Evolutionary conservation across 1,284 basidiomycete species (phyloP), one percentile per base, ranked within the genome.

Genomic region (Blastosporella zonata): DNA sequence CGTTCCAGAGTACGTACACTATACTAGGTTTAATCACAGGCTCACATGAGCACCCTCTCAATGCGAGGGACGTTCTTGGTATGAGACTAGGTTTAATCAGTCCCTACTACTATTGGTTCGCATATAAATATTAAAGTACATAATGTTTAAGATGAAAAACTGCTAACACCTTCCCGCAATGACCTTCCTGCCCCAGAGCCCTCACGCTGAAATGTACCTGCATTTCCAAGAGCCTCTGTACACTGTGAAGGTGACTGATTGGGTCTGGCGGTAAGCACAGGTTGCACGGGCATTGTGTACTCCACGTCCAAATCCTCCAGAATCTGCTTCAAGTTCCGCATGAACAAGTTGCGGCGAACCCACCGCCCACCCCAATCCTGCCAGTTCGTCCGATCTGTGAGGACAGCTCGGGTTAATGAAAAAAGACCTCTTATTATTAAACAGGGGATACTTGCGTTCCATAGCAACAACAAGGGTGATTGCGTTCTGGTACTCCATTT

Each of bases 321-420:
- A 13, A 82, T 64, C 3, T 68, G 73, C 66, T 87, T 89, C 47
- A 90, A 71, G 58, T 84, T 67, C 45, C 82, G 77, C 84, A 90
- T 88, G 64, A 89, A 86, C 22, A 66, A 70, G 9, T 78, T 89
- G 53, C 85, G 80, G 37, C 85, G 78, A 8, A 68, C 71, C 85
- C 84, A 91, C 48, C 89, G 75, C 10, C 79, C 87, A 45, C 86
- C 87, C 89, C 90, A 92, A 57, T 91, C 87, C 64, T 92, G 90
- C 89, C 89, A 92, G 62, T 90, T 90, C 33, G 83, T 75, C 48
- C 84, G 81, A 65, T 88, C 84, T 85, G 52, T 18, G 12, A 3
- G 29, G 39, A 18, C 17, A 37, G 18, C 2, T 21, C 37, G 9
- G 43, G 13, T 39, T 39, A 6, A 15, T 22, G 23, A 20, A 3